Evolutionary conservation across 1,284 basidiomycete genomes (phyloP), one percentile per base, ranked within the genome.

Genomic region (Heterobasidion irregulare): DNA sequence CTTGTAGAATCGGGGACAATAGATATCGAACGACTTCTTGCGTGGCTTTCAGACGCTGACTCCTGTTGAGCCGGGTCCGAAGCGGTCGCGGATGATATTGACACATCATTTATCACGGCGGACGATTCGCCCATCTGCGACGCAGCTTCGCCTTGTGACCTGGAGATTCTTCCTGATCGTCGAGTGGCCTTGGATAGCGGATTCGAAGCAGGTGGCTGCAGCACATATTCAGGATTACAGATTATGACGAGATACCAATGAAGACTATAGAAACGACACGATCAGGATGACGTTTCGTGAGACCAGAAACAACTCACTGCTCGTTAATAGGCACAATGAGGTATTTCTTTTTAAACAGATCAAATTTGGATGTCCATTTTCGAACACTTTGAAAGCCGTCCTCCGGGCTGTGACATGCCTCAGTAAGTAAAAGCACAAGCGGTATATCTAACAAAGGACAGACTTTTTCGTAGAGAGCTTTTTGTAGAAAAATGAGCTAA

Each of bases 241-340:
- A 99, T 94, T 60, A 99, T 84, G 7, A 92, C 95, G 19, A 99
- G 79, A 68, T 97, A 99, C 97, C 97, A 99, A 72, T 99, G 97
- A 48, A 93, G 73, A 63, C 93, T 96, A 60, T 16, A 46, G 32
- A 10, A 19, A 50, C 18, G 36, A 35, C 15, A 49, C 26, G 26
- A 13, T 48, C 53, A 13, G 10, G 49, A 44, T 26, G 50, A 35
- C 33, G 18, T 46, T 52, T 36, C 50, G 50, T 32, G 3, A 45
- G 38, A 2, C 49, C 50, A 55, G 18, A 59, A 36, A 38, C 46
- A 5, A 44, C 52, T 3, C 67, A 95, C 90, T 94, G 78, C 69
- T 99, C 97, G 65, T 99, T 98, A 71, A 99, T 97, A 1, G 97
- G 97, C 2, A 99, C 80, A 47, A 99, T 83, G 58, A 99, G 77